Evolutionary conservation across 2,329 filamentous ascomycete genomes (phyloP).

Genomic region (Diaporthe amygdali): DNA sequence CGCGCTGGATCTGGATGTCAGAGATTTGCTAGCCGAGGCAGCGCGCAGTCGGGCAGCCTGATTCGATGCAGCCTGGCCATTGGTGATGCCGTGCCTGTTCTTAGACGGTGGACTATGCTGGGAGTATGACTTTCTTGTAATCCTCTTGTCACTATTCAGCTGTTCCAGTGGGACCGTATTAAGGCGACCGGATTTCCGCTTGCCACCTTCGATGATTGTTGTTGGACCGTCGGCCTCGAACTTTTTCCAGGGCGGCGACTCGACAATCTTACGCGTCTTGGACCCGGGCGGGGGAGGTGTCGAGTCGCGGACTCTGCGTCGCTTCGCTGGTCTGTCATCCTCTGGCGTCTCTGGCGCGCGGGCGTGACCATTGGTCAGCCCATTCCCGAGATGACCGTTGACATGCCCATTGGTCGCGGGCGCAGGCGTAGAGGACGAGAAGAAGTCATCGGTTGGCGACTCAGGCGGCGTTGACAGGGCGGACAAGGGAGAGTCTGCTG

Average conservation of each 20-base stretch:
- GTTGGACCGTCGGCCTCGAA: slow-evolving; percentile 85
- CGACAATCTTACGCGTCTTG: slow-evolving; percentile 53
- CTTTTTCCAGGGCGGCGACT: slow-evolving; percentile 94
- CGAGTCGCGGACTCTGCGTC: slow-evolving; percentile 60
- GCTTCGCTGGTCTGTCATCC: slow-evolving; percentile 64
- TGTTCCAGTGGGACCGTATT: slow-evolving; percentile 62
- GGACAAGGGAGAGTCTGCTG: slow-evolving; percentile 24
- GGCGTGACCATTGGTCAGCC: slow-evolving; percentile 27
- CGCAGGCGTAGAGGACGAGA: background rate
- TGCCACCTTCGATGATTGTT: slow-evolving; percentile 77
- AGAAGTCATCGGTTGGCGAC: slow-evolving; percentile 2
- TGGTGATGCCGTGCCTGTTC: slow-evolving; percentile 32
- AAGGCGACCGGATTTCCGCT: slow-evolving; percentile 69
- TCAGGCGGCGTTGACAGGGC: slow-evolving; percentile 22
- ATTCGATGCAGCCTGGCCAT: slow-evolving; percentile 31
- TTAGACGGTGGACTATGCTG: slow-evolving; percentile 37
- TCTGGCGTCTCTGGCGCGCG: slow-evolving; percentile 34
- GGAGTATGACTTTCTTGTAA: slow-evolving; percentile 52
- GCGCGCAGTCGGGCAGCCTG: slow-evolving; percentile 35
- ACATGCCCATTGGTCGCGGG: slow-evolving; percentile 21
- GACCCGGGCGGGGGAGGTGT: slow-evolving; percentile 43
- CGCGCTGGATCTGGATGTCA: slow-evolving; percentile 16
- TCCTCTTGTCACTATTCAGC: slow-evolving; percentile 55
- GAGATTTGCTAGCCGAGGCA: slow-evolving; percentile 36
- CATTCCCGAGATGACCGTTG: slow-evolving; percentile 33